Evolutionary conservation across 2,329 filamentous ascomycete species (phyloP), one percentile per base, ranked within the genome.

Genomic region (Pseudocercospora macadamiae): DNA sequence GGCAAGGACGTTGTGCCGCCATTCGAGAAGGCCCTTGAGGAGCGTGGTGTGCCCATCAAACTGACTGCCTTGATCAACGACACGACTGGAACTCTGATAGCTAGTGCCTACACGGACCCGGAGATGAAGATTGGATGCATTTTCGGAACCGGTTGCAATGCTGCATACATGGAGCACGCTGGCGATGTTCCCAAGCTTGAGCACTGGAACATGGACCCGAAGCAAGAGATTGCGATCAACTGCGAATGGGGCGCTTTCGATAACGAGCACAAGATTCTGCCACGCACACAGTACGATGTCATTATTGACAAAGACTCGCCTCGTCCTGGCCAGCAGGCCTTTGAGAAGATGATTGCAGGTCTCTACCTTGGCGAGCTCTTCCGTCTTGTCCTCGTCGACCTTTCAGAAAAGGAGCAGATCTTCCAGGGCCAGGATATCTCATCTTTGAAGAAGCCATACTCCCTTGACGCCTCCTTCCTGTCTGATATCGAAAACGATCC

Each of bases 161-260:
- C 93, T 37, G 95, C 95, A 36, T 99, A 99, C 80, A 96, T 99
- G 89, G 95, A 99, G 77, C 79, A 96, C 71, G 90, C 86, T 64
- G 92, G 91, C 65, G 90, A 89, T 10, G 91, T 99, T 65, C 93
- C 93, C 65, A 99, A 99, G 82, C 86, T 99, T 55, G 91, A 89
- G 9, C 87, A 97, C 78, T 85, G 96, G 82, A 95, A 96, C 70
- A 84, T 97, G 34, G 89, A 92, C 51, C 81, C 91, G 0, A 64
- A 71, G 23, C 70, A 73, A 57, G 89, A 95, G 64, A 96, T 97
- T 83, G 92, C 91, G 53, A 96, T 97, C 80, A 97, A 97, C 82
- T 97, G 93, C 80, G 93, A 97, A 76, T 97, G 93, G 85, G 93
- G 93, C 66, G 93, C 93, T 30, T 97, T 97, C 71, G 93, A 97